Conservation (phyloP, 129 eudicot species). For the Chrysanthemum lavandulifolium region DNA sequence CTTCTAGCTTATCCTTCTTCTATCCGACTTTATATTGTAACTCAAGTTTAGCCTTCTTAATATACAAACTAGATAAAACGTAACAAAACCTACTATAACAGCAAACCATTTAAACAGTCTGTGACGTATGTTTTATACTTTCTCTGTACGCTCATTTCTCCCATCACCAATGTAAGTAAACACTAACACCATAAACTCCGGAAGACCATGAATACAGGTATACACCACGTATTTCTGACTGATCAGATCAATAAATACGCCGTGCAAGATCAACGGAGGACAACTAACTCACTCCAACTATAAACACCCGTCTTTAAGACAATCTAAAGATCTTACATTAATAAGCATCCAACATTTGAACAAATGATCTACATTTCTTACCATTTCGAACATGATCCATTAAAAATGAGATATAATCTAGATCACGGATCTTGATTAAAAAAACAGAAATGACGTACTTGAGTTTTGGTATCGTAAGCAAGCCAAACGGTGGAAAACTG, state of each 20-base stretch:
- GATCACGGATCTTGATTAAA: constrained; percentile 35
- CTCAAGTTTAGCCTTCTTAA: too few species aligned
- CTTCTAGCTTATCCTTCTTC: neutral
- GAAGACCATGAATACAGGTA: neutral
- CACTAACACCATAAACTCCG: constrained; percentile 4
- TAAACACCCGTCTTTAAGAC: neutral
- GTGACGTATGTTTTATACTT: neutral
- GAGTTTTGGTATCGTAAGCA: constrained; percentile 76
- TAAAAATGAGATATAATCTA: too few species aligned
- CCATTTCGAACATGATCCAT: neutral
- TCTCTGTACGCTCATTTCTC: constrained; percentile 11
- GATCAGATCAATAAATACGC: neutral
- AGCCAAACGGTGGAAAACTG: constrained; percentile 99
- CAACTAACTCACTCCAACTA: neutral
- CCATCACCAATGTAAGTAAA: neutral
- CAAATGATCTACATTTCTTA: constrained; percentile 29
- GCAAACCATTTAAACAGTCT: too few species aligned
- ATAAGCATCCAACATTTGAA: constrained; percentile 17
- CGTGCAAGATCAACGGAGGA: too few species aligned
- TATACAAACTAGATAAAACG: neutral
- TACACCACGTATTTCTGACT: neutral
- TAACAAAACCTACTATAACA: neutral
- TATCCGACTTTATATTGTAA: too few species aligned
- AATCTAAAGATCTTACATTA: neutral
- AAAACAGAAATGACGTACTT: constrained; percentile 43